Base-by-base conservation (phyloP, 2,329 filamentous ascomycete species). In the Colletotrichum paranaense region DNA sequence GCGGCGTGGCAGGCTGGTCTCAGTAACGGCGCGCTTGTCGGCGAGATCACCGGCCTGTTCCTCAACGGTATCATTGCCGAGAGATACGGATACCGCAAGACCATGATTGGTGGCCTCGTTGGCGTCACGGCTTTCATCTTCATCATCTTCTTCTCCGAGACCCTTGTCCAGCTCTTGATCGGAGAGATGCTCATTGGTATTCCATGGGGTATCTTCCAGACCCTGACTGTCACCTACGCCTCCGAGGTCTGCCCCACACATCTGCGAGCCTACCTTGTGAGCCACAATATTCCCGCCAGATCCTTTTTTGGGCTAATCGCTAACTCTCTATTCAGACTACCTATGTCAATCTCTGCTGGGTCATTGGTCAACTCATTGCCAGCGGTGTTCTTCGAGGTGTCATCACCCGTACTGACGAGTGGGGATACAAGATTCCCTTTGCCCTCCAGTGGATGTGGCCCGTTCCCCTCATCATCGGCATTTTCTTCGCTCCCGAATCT, bases 1-100 rank as follows among this genome's bases (percentile, higher is more conserved):
- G 68, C 74, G 58, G 80, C 84, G 0, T 90, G 88, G 88, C 88
- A 89, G 77, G 83, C 87, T 2, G 87, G 84, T 7, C 79, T 90
- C 4, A 83, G 82, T 55, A 88, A 88, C 57, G 88, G 84, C 11
- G 82, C 84, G 0, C 81, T 84, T 5, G 83, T 83, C 2, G 88
- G 88, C 12, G 82, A 86, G 68, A 86, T 90, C 26, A 53, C 89
- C 1, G 88, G 88, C 1, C 82, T 89, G 3, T 83, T 88, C 65
- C 35, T 86, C 64, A 87, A 84, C 70, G 88, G 88, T 16, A 81
- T 84, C 69, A 77, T 89, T 7, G 83, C 86, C 9, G 86, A 90
- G 32, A 79, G 81, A 0, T 82, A 83, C 57, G 86, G 86, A 0
- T 87, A 87, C 74, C 83, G 85, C 67, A 84, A 84, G 80, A 87